Conservation (phyloP, 2,329 filamentous ascomycete species). For the Calonectria naviculata region DNA sequence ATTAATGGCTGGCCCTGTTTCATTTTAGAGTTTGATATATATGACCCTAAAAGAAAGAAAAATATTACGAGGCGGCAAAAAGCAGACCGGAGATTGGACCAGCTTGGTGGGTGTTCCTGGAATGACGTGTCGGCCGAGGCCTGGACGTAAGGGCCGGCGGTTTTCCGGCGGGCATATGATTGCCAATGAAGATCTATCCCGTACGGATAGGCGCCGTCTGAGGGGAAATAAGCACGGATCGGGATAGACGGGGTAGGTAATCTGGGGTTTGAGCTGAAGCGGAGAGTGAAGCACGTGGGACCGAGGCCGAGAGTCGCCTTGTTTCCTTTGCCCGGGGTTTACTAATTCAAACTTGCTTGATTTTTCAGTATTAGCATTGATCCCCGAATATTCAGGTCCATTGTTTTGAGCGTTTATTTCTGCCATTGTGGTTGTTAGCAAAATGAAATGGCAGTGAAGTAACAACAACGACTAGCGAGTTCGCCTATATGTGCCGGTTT, state of each 20-base stretch:
- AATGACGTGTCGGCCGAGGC: constrained; percentile 20
- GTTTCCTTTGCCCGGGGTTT: not conserved
- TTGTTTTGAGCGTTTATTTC: not conserved
- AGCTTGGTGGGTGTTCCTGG: constrained; percentile 8
- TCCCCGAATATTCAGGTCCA: not conserved
- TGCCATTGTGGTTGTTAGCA: not conserved
- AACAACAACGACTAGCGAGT: too few species aligned
- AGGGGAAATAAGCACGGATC: not conserved
- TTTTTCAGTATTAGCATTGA: not conserved
- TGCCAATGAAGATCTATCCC: not conserved
- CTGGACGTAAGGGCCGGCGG: not conserved
- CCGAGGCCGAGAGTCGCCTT: not conserved
- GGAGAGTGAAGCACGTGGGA: not conserved
- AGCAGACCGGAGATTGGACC: constrained; percentile 5
- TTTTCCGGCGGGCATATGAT: not conserved
- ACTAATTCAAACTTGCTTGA: not conserved
- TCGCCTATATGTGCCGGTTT: too few species aligned
- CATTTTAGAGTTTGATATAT: not conserved
- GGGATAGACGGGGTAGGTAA: not conserved
- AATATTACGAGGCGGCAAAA: not conserved
- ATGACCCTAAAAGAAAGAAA: not conserved
- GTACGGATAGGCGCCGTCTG: not conserved
- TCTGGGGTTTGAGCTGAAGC: not conserved
- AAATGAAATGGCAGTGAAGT: not conserved
- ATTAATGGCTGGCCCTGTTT: too few species aligned